Conservation (phyloP, 1,284 basidiomycete genomes). For the Boletus mariae region DNA sequence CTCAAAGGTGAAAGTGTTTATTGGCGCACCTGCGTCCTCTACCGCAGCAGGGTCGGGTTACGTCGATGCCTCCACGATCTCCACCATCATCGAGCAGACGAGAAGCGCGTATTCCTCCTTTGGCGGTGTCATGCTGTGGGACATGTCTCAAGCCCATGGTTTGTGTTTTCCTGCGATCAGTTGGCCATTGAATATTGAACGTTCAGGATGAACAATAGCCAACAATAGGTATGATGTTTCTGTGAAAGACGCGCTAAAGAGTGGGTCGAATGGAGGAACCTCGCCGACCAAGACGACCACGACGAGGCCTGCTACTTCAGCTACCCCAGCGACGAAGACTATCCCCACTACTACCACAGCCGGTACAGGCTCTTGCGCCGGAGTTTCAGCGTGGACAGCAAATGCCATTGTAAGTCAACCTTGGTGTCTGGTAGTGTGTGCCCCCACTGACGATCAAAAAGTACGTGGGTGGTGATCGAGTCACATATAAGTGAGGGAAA, state of each 20-base stretch:
- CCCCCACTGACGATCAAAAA: conserved; percentile 4
- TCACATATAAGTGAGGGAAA: conserved; percentile 19
- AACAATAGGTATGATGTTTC: conserved; percentile 26
- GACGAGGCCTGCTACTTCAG: conserved; percentile 3
- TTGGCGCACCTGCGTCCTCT: conserved; percentile 55
- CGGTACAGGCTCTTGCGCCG: conserved; percentile 38
- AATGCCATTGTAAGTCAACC: conserved; percentile 39
- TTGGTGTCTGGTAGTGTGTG: not conserved
- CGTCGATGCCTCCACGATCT: conserved; percentile 45
- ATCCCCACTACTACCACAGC: conserved; percentile 14
- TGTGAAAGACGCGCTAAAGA: conserved; percentile 20
- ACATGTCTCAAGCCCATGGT: conserved; percentile 58
- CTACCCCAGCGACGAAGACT: conserved; percentile 27
- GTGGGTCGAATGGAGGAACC: conserved; percentile 10
- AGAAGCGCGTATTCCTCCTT: conserved; percentile 55
- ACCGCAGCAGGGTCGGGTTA: conserved; percentile 53
- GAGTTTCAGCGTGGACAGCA: conserved; percentile 46
- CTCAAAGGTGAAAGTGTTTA: conserved; percentile 56
- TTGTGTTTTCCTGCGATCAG: conserved; percentile 1
- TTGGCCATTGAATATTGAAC: no score
- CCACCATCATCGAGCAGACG: conserved; percentile 44
- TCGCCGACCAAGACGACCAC: not conserved
- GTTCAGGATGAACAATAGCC: conserved; percentile 9
- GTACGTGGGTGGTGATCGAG: conserved; percentile 22
- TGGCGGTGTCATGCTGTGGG: conserved; percentile 70